Evolutionary conservation across 257 asterid genomes (phyloP).

Genomic region (Leptodermis oblonga): DNA sequence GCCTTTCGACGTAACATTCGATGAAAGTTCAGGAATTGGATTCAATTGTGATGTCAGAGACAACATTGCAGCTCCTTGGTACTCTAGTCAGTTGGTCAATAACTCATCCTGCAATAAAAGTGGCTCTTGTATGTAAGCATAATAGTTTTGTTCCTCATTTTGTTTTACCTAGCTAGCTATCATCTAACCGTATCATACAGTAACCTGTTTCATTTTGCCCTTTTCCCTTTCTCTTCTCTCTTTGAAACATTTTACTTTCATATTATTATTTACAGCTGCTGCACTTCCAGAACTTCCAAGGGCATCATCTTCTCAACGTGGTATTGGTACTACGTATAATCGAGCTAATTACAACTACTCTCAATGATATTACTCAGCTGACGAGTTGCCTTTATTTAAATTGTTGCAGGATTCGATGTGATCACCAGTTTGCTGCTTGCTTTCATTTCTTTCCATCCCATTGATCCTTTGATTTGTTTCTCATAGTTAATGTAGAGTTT

Average conservation of each 20-base stretch:
- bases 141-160: not conserved
- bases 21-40: slow-evolving; percentile 28
- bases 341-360: not conserved
- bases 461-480: not conserved
- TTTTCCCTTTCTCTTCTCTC: not conserved
- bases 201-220: not conserved
- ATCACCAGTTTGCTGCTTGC: not conserved
- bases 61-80: slow-evolving; percentile 29
- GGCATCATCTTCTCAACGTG: slow-evolving; percentile 22
- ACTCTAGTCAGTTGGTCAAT: slow-evolving; percentile 6
- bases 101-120: slow-evolving; percentile 27
- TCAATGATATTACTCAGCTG: not conserved
- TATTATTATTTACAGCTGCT: slow-evolving; percentile 6
- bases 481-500: no score
- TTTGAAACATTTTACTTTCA: not conserved
- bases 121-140: slow-evolving; percentile 2
- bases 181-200: not conserved
- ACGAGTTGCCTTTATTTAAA: not conserved
- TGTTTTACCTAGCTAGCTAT: no score
- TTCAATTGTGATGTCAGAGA: slow-evolving; percentile 30
- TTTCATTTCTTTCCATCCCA: slow-evolving; percentile 2
- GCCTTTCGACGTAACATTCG: slow-evolving; percentile 24
- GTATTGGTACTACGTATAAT: not conserved
- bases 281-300: slow-evolving; percentile 25
- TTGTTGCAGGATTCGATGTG: not conserved